These are phyloP conservation scores for Ploettnerulaceae sp. DNA, from an alignment of 2,329 filamentous ascomycete species.

Conservation along the genomic window DNA sequence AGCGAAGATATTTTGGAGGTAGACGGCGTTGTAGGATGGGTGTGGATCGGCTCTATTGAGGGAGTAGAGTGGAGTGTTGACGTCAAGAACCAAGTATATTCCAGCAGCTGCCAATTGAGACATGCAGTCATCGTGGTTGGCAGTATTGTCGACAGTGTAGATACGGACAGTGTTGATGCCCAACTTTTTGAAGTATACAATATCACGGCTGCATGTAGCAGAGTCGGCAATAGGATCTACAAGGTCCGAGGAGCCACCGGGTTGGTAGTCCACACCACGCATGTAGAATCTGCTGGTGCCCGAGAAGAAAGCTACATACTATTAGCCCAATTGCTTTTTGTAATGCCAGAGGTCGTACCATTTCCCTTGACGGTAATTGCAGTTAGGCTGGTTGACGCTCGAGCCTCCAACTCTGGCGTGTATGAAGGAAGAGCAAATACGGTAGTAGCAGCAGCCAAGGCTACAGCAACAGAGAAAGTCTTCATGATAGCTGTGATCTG, in stretches of 20 bases:
- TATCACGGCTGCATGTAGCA: conserved; percentile 57
- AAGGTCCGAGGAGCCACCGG: conserved; percentile 37
- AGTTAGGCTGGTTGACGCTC: conserved; percentile 23
- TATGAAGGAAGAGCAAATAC: conserved; percentile 21
- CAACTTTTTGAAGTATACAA: conserved; percentile 61
- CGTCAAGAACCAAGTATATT: conserved; percentile 69
- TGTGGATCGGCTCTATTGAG: conserved; percentile 57
- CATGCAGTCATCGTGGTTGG: conserved; percentile 67
- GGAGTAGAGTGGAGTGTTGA: conserved; percentile 66
- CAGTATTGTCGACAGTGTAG: conserved; percentile 68
- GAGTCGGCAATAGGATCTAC: conserved; percentile 60
- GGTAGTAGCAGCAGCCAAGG: conserved; percentile 26
- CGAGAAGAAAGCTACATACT: conserved; percentile 30
- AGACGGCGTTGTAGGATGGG: conserved; percentile 63
- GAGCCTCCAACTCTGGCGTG: conserved; percentile 18
- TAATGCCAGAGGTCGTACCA: conserved; percentile 21
- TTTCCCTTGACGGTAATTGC: conserved; percentile 33
- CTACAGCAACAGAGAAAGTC: conserved; percentile 28
- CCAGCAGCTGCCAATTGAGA: conserved; percentile 59
- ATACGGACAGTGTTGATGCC: conserved; percentile 69
- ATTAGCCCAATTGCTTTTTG: conserved; percentile 3
- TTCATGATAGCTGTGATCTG: conserved; percentile 27
- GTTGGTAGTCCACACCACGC: conserved; percentile 60
- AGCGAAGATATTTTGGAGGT: conserved; percentile 67
- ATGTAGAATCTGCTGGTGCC: conserved; percentile 46